These are phyloP conservation scores for Pestalotiopsis sp. DNA, from an alignment of 2,329 filamentous ascomycete genomes.

Conservation along the genomic window DNA sequence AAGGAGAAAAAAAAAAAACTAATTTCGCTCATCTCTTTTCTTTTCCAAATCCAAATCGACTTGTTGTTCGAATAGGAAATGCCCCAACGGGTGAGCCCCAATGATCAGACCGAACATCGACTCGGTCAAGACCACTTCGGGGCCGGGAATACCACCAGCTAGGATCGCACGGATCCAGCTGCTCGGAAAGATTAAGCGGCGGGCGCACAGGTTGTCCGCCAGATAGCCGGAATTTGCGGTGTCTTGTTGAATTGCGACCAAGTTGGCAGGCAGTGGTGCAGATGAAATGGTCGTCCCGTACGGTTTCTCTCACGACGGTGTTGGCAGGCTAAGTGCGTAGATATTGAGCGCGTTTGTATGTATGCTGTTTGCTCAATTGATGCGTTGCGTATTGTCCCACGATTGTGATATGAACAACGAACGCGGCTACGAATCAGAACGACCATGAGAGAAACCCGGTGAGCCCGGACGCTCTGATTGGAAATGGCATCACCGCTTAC, in stretches of 20 bases:
- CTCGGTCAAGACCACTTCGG: not conserved
- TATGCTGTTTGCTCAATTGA: no score
- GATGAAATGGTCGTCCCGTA: no score
- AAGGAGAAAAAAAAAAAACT: not conserved
- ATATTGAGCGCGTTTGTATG: no score
- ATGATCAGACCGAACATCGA: not conserved
- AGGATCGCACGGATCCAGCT: not conserved
- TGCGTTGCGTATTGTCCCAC: no score
- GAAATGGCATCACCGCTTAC: not conserved
- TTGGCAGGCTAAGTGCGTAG: no score
- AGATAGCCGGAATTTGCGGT: not conserved
- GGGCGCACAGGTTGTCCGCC: not conserved
- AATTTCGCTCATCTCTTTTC: not conserved
- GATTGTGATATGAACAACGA: not conserved
- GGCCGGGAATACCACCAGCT: not conserved
- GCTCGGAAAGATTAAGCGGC: not conserved
- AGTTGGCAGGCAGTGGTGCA: no score
- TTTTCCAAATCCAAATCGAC: not conserved
- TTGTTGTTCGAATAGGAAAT: not conserved
- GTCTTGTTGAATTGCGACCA: no score
- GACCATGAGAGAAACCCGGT: not conserved
- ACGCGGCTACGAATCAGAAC: not conserved
- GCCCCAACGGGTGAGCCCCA: not conserved
- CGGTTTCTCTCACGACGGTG: no score
- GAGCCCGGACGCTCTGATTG: not conserved